Conservation (phyloP, 805 yeast genomes). For the Danielia oregonensis region DNA sequence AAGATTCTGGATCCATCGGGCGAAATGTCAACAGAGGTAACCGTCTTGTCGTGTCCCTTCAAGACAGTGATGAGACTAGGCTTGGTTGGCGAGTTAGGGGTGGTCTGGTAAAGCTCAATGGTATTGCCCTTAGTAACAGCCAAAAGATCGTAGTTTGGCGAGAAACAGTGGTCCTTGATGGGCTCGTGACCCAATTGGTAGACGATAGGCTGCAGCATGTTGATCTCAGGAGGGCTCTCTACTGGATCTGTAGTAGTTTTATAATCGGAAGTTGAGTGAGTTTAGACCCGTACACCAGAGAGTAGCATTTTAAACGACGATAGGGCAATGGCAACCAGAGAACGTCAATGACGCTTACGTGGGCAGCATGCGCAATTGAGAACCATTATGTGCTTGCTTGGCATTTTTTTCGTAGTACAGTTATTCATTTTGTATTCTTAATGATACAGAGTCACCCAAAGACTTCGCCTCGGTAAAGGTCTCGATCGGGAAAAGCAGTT, state of each 20-base stretch:
- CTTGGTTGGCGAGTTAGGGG: constrained; percentile 34
- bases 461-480: no score
- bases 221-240: constrained; percentile 18
- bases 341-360: no score
- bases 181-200: constrained; percentile 78
- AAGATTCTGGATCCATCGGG: constrained; percentile 77
- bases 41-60: constrained; percentile 85
- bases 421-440: no score
- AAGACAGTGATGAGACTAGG: constrained; percentile 66
- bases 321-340: no score
- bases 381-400: no score
- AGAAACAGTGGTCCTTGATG: constrained; percentile 88
- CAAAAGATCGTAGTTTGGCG: constrained; percentile 56
- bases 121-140: constrained; percentile 80
- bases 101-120: constrained; percentile 68
- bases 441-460: no score
- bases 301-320: no score
- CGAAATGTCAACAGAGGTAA: constrained; percentile 92
- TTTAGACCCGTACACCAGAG: constrained; percentile 6
- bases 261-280: no score
- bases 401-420: no score
- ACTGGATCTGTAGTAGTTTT: constrained; percentile 11
- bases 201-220: constrained; percentile 28
- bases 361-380: no score
- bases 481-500: no score